Percentiles rank a stretch among this genome's conserved stretches.
These are phyloP conservation scores for Dictyophora rubrovolvata DNA, from an alignment of 768 basidiomycete genomes.

Conservation along the genomic window DNA sequence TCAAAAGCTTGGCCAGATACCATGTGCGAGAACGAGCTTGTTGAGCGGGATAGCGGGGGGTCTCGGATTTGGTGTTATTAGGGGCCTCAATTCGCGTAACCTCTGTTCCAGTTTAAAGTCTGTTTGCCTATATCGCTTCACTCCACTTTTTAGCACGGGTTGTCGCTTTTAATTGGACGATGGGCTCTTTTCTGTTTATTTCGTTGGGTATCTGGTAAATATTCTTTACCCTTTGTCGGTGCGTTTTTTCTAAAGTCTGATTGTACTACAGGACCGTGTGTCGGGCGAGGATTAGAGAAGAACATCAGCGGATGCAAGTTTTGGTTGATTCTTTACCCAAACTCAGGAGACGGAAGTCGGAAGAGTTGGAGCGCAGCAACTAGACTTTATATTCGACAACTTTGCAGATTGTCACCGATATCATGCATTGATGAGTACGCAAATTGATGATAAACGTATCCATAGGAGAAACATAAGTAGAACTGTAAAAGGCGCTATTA, in stretches of 20 bases:
- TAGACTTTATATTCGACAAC: background rate
- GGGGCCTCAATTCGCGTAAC: constrained; percentile 57
- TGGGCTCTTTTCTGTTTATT: constrained; percentile 60
- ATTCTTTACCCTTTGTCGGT: background rate
- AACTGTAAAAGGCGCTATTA: too few species aligned
- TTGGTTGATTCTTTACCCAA: constrained; percentile 11
- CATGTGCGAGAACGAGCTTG: constrained; percentile 68
- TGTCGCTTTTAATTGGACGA: constrained; percentile 69
- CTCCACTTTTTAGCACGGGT: constrained; percentile 36
- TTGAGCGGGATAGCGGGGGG: constrained; percentile 75
- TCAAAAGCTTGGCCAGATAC: constrained; percentile 51
- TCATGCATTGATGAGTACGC: too few species aligned
- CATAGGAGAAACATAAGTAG: too few species aligned
- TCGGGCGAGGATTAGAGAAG: constrained; percentile 8
- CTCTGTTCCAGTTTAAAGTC: background rate
- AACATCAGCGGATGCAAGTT: constrained; percentile 10
- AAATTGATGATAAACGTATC: too few species aligned
- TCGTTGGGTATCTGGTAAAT: constrained; percentile 63
- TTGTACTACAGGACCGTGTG: constrained; percentile 11
- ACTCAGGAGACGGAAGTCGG: background rate
- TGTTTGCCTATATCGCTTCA: background rate
- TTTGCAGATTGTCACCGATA: background rate
- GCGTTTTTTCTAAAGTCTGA: background rate
- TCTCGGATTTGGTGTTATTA: constrained; percentile 63
- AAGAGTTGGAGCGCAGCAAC: background rate